Conservation (phyloP, 108 stramenopile species). For the Schizochytrium sp. region DNA sequence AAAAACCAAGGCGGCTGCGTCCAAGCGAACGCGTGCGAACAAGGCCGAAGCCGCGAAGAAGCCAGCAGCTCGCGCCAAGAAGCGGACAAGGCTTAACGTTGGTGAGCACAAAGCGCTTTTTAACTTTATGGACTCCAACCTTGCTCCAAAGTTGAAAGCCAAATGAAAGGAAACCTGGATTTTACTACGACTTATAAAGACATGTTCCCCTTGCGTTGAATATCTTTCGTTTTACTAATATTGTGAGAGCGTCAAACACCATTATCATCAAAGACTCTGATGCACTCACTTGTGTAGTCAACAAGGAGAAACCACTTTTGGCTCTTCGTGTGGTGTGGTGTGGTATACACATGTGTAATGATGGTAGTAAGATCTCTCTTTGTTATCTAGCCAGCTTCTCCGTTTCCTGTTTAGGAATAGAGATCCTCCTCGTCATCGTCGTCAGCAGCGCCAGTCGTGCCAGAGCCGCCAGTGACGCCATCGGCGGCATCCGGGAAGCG, state of each 20-base stretch:
- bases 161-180: background rate
- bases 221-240: background rate
- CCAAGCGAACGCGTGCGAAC: background rate
- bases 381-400: background rate
- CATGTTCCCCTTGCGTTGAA: background rate
- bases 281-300: too few species aligned
- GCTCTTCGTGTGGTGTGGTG: too few species aligned
- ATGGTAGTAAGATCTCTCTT: too few species aligned
- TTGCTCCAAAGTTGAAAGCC: background rate
- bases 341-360: too few species aligned
- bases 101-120: background rate
- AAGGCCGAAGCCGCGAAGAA: background rate
- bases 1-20: background rate
- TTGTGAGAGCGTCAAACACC: background rate
- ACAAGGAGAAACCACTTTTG: too few species aligned
- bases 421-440: slow-evolving; percentile 89
- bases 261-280: too few species aligned
- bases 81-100: background rate
- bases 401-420: slow-evolving; percentile 37
- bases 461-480: slow-evolving; percentile 37
- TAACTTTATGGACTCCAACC: background rate
- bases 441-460: slow-evolving; percentile 26
- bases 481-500: slow-evolving; percentile 63
- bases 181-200: background rate
- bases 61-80: background rate